Percentiles rank a stretch among this genome's conserved stretches.
Evolutionary conservation across 805 yeast species (phyloP).

Genomic region (Vanderwaltozyma yarrowii): DNA sequence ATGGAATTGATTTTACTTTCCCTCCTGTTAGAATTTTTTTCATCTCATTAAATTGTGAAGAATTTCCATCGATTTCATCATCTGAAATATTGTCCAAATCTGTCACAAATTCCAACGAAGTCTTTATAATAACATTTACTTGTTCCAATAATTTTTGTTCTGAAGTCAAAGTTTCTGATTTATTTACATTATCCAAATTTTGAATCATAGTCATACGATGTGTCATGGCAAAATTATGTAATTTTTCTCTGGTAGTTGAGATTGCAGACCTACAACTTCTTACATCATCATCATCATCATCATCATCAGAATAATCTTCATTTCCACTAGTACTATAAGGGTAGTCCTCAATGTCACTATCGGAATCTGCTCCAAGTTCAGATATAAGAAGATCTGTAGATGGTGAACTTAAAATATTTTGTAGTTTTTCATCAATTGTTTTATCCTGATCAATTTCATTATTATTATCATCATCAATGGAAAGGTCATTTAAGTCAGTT

Average conservation of each 20-base stretch:
- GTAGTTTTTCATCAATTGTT: neutral
- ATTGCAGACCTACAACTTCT: slow-evolving; percentile 2
- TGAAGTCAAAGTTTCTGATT: slow-evolving; percentile 1
- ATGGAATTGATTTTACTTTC: slow-evolving; percentile 3
- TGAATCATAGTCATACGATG: slow-evolving; percentile 11
- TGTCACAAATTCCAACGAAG: slow-evolving; percentile 16
- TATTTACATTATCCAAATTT: slow-evolving; percentile 7
- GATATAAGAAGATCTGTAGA: neutral
- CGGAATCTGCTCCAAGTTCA: neutral
- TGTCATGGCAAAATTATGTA: slow-evolving; percentile 11
- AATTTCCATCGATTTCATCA: slow-evolving; percentile 5
- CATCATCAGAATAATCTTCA: neutral
- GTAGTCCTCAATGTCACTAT: neutral
- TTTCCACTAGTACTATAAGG: neutral
- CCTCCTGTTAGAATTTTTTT: slow-evolving; percentile 23
- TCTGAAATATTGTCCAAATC: slow-evolving; percentile 17
- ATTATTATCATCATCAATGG: neutral
- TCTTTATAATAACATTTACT: slow-evolving; percentile 15
- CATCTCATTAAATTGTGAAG: slow-evolving; percentile 11
- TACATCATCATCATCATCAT: slow-evolving; percentile 1
- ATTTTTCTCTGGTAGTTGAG: slow-evolving; percentile 6
- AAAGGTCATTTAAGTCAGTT: no score
- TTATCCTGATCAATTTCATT: neutral
- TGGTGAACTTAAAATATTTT: no score
- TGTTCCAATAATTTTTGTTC: slow-evolving; percentile 5